These are phyloP conservation scores for Trichosporon sp. DNA, from an alignment of 1,284 basidiomycete genomes.

Conservation along the genomic window DNA sequence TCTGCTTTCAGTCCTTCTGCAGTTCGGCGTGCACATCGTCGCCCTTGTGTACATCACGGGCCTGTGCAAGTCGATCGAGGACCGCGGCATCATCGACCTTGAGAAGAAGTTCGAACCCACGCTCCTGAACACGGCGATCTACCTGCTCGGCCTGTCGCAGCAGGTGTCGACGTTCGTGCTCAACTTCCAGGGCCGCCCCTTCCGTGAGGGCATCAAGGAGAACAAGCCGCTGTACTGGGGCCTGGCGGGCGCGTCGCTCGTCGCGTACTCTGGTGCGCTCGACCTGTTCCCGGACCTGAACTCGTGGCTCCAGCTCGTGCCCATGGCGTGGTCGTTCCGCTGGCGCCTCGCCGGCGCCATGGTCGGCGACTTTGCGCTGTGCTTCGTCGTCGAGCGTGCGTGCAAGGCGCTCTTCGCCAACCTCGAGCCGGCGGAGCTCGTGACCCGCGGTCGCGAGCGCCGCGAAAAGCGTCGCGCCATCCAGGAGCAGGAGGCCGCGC, in stretches of 20 bases:
- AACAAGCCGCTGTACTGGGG: slow-evolving; percentile 89
- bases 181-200: slow-evolving; percentile 94
- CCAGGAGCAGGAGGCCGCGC: slow-evolving; percentile 31
- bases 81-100: slow-evolving; percentile 74
- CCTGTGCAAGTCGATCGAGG: slow-evolving; percentile 69
- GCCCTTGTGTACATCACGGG: slow-evolving; percentile 86
- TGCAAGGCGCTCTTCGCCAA: slow-evolving; percentile 88
- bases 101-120: slow-evolving; percentile 93
- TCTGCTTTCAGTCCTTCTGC: slow-evolving; percentile 77
- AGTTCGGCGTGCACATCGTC: slow-evolving; percentile 85
- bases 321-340: slow-evolving; percentile 83
- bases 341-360: slow-evolving; percentile 70
- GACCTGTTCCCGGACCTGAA: slow-evolving; percentile 95
- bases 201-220: slow-evolving; percentile 91
- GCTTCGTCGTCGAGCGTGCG: slow-evolving; percentile 72
- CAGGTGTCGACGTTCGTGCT: slow-evolving; percentile 95
- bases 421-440: slow-evolving; percentile 75
- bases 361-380: slow-evolving; percentile 82
- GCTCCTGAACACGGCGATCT: slow-evolving; percentile 89
- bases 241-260: slow-evolving; percentile 74
- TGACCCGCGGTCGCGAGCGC: slow-evolving; percentile 75
- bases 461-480: slow-evolving; percentile 54
- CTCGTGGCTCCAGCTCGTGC: slow-evolving; percentile 93
- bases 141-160: slow-evolving; percentile 85
- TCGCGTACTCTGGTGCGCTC: slow-evolving; percentile 87